These are phyloP conservation scores for Pichia sp. DNA, from an alignment of 1,139 yeast genomes.

Conservation along the genomic window DNA sequence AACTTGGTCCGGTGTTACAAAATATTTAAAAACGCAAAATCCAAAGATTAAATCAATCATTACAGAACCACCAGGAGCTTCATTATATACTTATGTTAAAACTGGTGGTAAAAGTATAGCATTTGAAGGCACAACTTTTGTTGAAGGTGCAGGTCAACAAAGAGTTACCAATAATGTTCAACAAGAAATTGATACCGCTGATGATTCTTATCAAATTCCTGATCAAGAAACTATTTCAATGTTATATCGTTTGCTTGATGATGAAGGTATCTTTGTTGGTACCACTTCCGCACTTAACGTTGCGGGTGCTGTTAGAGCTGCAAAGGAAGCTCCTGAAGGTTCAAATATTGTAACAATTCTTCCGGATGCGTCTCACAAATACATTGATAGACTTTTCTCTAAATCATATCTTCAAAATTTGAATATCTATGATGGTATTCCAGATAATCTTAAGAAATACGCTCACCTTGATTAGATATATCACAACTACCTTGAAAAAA, in stretches of 20 bases:
- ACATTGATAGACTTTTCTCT: conserved; percentile 74
- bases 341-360: conserved; percentile 78
- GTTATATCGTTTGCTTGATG: conserved; percentile 77
- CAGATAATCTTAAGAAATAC: conserved; percentile 65
- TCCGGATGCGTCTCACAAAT: conserved; percentile 86
- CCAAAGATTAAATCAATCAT: conserved; percentile 45
- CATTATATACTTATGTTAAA: conserved; percentile 68
- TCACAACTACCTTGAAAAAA: too few species aligned
- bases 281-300: conserved; percentile 76
- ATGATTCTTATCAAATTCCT: conserved; percentile 69
- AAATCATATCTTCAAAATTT: conserved; percentile 70
- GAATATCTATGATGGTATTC: conserved; percentile 58
- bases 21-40: conserved; percentile 57
- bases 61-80: conserved; percentile 94
- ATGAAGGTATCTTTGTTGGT: conserved; percentile 85
- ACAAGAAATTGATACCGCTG: conserved; percentile 62
- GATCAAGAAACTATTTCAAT: conserved; percentile 71
- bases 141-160: conserved; percentile 96
- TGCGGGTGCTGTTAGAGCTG: conserved; percentile 58
- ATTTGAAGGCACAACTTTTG: conserved; percentile 76
- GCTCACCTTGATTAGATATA: conserved; percentile 35
- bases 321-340: conserved; percentile 60
- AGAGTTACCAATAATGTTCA: conserved; percentile 77
- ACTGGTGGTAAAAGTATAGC: conserved; percentile 34
- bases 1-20: conserved; percentile 76